Evolutionary conservation across 768 basidiomycete species (phyloP).

Genomic region (Cystofilobasidium ferigula): DNA sequence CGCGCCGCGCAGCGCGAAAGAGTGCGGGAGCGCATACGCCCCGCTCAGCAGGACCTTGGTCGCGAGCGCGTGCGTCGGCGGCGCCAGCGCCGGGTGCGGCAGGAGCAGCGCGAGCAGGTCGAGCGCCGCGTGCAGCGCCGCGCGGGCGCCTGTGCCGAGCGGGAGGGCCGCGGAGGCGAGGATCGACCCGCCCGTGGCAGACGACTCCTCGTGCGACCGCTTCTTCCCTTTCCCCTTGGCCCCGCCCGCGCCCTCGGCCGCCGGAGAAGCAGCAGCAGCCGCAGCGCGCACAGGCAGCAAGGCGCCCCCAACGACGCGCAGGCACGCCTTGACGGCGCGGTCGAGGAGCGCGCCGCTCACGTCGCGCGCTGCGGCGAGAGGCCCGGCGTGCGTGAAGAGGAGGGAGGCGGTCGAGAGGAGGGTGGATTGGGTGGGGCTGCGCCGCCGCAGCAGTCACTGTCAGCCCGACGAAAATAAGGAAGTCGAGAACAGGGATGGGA

Average conservation of each 20-base stretch:
- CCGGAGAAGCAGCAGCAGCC: neutral
- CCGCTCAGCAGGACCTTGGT: constrained; percentile 12
- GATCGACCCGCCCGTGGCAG: constrained; percentile 1
- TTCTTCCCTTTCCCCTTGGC: constrained; percentile 25
- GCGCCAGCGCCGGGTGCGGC: constrained; percentile 10
- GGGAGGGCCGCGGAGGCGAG: constrained; percentile 11
- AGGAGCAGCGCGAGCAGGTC: neutral
- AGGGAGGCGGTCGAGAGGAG: constrained; percentile 16
- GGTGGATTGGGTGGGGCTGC: constrained; percentile 44
- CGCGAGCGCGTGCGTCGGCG: constrained; percentile 9
- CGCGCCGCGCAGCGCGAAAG: neutral
- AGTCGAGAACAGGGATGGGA: constrained; percentile 43
- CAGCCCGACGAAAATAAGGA: constrained; percentile 46
- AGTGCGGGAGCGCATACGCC: constrained; percentile 3
- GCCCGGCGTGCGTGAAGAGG: constrained; percentile 21
- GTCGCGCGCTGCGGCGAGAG: constrained; percentile 10
- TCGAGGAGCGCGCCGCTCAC: constrained; percentile 9
- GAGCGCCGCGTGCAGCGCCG: neutral
- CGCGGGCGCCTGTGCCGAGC: neutral
- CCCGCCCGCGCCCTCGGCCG: neutral
- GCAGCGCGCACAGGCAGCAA: constrained; percentile 7
- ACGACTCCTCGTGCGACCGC: neutral
- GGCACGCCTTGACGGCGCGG: constrained; percentile 12
- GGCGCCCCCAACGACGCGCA: neutral
- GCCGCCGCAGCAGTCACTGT: constrained; percentile 46